phyloP scores from a whole-genome alignment of 2,329 filamentous ascomycete genomes.

The Fusarium luffae region DNA sequence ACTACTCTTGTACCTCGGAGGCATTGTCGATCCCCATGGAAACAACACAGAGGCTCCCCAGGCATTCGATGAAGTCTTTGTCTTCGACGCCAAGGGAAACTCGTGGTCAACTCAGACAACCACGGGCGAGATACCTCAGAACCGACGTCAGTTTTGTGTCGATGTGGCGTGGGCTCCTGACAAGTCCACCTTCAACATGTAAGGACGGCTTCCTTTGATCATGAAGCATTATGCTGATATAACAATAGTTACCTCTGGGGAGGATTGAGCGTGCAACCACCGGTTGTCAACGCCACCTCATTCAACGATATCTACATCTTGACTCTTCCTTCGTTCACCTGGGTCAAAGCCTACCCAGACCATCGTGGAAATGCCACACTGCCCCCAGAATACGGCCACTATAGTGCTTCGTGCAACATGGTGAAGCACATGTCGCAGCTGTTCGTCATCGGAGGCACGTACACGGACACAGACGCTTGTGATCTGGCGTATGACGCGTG shows the following conservation, averaged over 20 bases:
- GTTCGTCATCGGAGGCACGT: neutral
- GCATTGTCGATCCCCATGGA: neutral
- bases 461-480: neutral
- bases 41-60: neutral
- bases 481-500: neutral
- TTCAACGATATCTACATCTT: slow-evolving; percentile 8
- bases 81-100: neutral
- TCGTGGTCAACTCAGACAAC: neutral
- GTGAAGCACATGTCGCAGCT: slow-evolving; percentile 3
- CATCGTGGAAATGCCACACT: neutral
- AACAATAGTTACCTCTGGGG: neutral
- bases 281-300: neutral
- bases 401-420: slow-evolving; percentile 1
- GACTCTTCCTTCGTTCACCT: neutral
- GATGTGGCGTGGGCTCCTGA: slow-evolving; percentile 1
- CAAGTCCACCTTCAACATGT: slow-evolving; percentile 3
- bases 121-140: neutral
- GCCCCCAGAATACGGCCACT: neutral
- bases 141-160: neutral
- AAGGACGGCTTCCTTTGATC: neutral
- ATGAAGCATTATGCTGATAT: too few relatives aligned
- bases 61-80: neutral
- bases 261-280: neutral
- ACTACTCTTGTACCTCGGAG: neutral
- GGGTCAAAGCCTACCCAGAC: neutral